Conservation (phyloP, 2,329 filamentous ascomycete species). For the Xylaria sp. region DNA sequence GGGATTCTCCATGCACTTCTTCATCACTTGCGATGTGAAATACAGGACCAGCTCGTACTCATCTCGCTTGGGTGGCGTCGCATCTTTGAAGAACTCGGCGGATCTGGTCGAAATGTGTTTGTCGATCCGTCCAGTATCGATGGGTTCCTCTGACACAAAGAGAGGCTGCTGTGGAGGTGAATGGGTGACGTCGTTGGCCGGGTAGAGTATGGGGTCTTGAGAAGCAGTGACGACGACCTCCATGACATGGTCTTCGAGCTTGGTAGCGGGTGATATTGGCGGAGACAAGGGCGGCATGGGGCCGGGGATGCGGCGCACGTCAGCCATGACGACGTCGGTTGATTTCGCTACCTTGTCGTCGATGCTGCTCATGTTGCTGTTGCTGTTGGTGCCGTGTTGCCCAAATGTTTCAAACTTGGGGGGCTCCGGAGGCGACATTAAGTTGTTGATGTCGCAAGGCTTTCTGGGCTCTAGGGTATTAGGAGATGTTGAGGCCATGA, state of each 20-base stretch:
- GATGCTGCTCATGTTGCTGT: conserved; percentile 7
- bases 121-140: conserved; percentile 60
- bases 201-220: conserved; percentile 70
- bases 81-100: conserved; percentile 55
- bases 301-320: conserved; percentile 51
- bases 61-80: conserved; percentile 60
- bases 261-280: conserved; percentile 66
- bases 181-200: conserved; percentile 56
- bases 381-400: conserved; percentile 37
- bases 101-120: conserved; percentile 61
- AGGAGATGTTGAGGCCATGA: conserved; percentile 40
- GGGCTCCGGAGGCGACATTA: conserved; percentile 73
- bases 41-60: conserved; percentile 66
- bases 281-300: conserved; percentile 64
- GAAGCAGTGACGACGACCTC: conserved; percentile 48
- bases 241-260: conserved; percentile 50
- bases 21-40: conserved; percentile 65
- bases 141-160: conserved; percentile 58
- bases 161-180: conserved; percentile 61
- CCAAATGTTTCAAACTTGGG: conserved; percentile 64
- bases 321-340: conserved; percentile 44
- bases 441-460: conserved; percentile 61
- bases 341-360: conserved; percentile 39
- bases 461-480: conserved; percentile 52
- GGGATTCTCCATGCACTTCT: conserved; percentile 57